These are phyloP conservation scores for Mallotus repandus DNA, from an alignment of 441 rosid genomes.

Conservation along the genomic window DNA sequence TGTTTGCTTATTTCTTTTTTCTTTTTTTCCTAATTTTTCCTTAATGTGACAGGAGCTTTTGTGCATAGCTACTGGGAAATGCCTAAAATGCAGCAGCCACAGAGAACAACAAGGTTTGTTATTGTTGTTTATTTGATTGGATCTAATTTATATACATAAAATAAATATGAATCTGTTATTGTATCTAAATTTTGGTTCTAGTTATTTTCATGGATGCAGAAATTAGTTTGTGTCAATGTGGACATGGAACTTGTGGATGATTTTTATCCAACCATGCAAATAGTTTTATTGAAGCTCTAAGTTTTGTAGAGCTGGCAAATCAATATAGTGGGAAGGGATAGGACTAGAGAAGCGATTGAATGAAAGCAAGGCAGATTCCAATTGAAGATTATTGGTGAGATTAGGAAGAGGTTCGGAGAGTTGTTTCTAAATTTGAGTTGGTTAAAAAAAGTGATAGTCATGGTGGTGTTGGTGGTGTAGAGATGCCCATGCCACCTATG, in stretches of 20 bases:
- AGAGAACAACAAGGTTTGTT: too few species aligned
- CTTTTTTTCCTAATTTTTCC: too few species aligned
- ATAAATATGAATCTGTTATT: too few species aligned
- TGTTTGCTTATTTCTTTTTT: too few species aligned
- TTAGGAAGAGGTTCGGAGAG: conserved; percentile 41
- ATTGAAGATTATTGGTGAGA: conserved; percentile 30
- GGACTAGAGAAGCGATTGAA: conserved; percentile 40
- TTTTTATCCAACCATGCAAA: conserved; percentile 25
- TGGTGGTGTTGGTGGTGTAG: conserved; percentile 41
- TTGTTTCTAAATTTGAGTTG: conserved; percentile 44
- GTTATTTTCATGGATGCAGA: too few species aligned
- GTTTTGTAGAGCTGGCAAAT: conserved; percentile 30
- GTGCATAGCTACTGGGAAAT: too few species aligned
- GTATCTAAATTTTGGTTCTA: too few species aligned
- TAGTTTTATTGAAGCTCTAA: conserved; percentile 48
- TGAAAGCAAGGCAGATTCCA: conserved; percentile 39
- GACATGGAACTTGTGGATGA: conserved; percentile 30
- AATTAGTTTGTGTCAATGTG: conserved; percentile 19
- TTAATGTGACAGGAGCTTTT: too few species aligned
- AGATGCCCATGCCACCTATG: conserved; percentile 89
- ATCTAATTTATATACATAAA: too few species aligned
- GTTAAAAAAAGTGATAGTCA: conserved; percentile 41
- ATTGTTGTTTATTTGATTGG: too few species aligned
- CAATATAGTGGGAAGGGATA: conserved; percentile 38
- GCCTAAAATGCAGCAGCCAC: too few species aligned